Base-by-base conservation (phyloP, 352 stramenopile species). In the Pelagophyceae sp. region DNA sequence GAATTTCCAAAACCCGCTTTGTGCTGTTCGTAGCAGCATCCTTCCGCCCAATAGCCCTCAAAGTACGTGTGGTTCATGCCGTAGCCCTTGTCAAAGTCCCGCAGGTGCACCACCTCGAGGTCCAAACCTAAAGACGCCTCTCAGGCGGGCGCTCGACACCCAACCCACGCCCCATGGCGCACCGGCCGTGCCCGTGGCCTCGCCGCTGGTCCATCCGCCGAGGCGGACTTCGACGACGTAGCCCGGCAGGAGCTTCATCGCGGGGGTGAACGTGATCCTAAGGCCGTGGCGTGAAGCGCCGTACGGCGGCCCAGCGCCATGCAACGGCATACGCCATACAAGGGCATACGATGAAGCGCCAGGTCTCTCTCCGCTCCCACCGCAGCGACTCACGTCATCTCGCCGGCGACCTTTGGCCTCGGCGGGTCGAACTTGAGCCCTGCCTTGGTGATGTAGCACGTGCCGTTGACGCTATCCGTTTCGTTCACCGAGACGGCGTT, bases 11-110 rank as follows among this genome's bases (percentile, higher is more conserved):
- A 74, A 37, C 67, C 67, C 33, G 67, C 67, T 19, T 58, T 31
- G 67, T 74, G 67, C 67, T 50, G 35, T 19, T 60, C 67, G 67
- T 74, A 74, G 67, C 35, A 51, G 35, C 35, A 74, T 5, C 67
- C 67, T n/a, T 74, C 67, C 15, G 1, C 1, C 67, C 67, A 74
- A 33, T 15, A 11, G 67, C 67, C 67, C 15, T 23, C 25, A 37
- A 74, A 58, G 29, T 31, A 31, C 23, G 17, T 27, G 2, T 33
- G 25, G 11, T 17, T 27, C 35, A n/a, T 74, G 67, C 67, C 67
- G 23, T 35, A 1, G 15, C 29, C 35, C 1, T 33, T 37, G 0
- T 40, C 6, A 15, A 35, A 33, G 67, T 74, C 67, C 5, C 38
- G 33, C 17, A 74, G 17, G 2, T 25, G 1, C 1, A 74, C 67